Base-by-base conservation (phyloP, 2,329 filamentous ascomycete genomes). In the Boeremia exigua region DNA sequence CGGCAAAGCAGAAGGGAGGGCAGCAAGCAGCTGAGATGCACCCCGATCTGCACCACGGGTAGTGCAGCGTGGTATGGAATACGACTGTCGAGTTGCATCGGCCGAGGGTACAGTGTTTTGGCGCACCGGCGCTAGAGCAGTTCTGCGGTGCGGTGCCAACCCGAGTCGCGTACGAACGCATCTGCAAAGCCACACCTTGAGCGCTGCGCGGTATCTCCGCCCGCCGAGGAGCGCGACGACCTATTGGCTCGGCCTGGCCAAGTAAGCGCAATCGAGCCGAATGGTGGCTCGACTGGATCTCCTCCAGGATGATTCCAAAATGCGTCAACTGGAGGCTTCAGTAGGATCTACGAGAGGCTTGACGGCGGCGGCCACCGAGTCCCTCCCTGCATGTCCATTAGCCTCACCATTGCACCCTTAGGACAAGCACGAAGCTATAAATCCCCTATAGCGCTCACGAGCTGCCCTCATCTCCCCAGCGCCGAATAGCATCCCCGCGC, bases 271-370 rank as follows among this genome's bases (percentile, higher is more conserved):
- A 48, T 44, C 25, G 58, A 65, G 66, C 64, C 69, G 58, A 66
- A 58, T 45, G 48, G 61, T 66, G 67, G 62, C 64, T 70, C 64
- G 69, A 69, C 56, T 63, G 61, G 68, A 73, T 74, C 63, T 54
- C 47, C 66, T 54, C 59, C 66, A 66, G 69, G 65, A 66, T 69
- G 45, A 61, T 70, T 71, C 66, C 63, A 66, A 65, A 70, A 67
- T 61, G 59, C 49, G 58, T 62, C 52, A 60, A 61, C 56, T 44
- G 54, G 56, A 48, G 60, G 63, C 66, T 66, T 68, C 69, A 69
- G 68, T 73, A 65, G 58, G 32, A 59, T 53, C 48, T 53, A 58
- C 58, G 48, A 56, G 50, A 58, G 59, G 45, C 47, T 62, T 48
- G 58, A 61, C 60, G 65, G 64, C 71, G 67, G 67, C 67, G 68